Conservation (phyloP, 2,329 filamentous ascomycete genomes). For the Biscogniauxia sp. region DNA sequence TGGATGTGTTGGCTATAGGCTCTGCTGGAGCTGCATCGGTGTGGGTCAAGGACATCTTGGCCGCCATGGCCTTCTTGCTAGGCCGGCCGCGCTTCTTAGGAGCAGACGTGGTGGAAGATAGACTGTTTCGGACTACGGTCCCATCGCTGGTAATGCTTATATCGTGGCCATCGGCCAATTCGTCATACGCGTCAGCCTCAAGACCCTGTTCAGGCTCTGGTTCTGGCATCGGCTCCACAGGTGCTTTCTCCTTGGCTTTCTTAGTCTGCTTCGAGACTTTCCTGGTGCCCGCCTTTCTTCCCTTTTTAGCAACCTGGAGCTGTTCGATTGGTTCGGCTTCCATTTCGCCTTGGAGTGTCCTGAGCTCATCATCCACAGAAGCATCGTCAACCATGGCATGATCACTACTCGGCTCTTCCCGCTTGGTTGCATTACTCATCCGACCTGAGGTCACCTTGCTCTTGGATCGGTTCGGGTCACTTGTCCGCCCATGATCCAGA, state of each 20-base stretch:
- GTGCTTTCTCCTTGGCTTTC: conserved; percentile 39
- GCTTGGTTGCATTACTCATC: conserved; percentile 24
- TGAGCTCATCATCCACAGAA: conserved; percentile 50
- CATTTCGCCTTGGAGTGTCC: conserved; percentile 50
- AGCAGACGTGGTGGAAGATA: conserved; percentile 19
- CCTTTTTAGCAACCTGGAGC: conserved; percentile 52
- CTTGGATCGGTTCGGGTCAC: conserved; percentile 32
- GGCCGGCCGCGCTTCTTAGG: conserved; percentile 35
- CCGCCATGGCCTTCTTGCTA: conserved; percentile 32
- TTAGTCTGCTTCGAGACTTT: conserved; percentile 53
- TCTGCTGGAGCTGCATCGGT: conserved; percentile 24
- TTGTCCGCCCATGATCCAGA: conserved; percentile 44
- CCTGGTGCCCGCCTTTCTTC: conserved; percentile 46
- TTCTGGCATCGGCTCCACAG: conserved; percentile 23
- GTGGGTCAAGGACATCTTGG: conserved; percentile 29
- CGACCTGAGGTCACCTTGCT: conserved; percentile 28
- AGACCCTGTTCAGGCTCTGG: conserved; percentile 23
- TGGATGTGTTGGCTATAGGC: conserved; percentile 16
- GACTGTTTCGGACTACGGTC: conserved; percentile 40
- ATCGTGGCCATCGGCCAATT: conserved; percentile 36
- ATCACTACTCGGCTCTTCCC: conserved; percentile 33
- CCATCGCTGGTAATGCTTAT: conserved; percentile 41
- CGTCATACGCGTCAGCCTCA: conserved; percentile 26
- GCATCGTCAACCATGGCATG: conserved; percentile 52
- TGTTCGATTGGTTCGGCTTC: conserved; percentile 38